Evolutionary conservation across 192 early-diverging fungal genomes (phyloP).

Genomic region (Backusella circina): DNA sequence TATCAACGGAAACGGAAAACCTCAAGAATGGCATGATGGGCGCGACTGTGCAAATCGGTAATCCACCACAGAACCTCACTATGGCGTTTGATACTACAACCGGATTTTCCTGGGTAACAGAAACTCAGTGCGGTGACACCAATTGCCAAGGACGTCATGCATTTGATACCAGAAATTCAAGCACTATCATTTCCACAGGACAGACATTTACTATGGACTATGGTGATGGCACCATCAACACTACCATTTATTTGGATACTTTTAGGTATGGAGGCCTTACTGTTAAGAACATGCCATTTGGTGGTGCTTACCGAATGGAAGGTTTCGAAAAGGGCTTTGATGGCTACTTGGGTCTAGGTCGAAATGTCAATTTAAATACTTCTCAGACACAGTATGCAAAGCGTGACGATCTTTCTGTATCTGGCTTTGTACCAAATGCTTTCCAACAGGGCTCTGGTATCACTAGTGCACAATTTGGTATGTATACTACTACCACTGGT

Average conservation of each 20-base stretch:
- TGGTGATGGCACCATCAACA: conserved; percentile 20
- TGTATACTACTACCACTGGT: conserved; percentile 15
- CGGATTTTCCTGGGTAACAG: conserved; percentile 31
- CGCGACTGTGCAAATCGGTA: conserved; percentile 80
- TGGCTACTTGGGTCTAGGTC: conserved; percentile 34
- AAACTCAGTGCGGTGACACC: conserved; percentile 17
- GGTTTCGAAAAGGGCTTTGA: conserved; percentile 31
- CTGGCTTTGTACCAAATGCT: conserved; percentile 24
- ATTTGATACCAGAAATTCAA: conserved; percentile 24
- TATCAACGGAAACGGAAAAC: conserved; percentile 13
- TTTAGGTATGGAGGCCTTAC: conserved; percentile 14
- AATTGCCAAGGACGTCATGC: conserved; percentile 30
- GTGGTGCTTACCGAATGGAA: conserved; percentile 30
- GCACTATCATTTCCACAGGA: conserved; percentile 10
- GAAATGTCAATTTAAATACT: conserved; percentile 26
- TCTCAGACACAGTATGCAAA: conserved; percentile 11
- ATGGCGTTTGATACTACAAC: conserved; percentile 84
- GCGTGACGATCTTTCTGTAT: conserved; percentile 10
- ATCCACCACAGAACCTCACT: conserved; percentile 87
- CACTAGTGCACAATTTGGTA: conserved; percentile 28
- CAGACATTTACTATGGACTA: conserved; percentile 27
- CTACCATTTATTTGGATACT: conserved; percentile 26
- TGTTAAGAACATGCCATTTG: conserved; percentile 30
- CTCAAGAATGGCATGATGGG: conserved; percentile 61
- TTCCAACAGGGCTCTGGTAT: conserved; percentile 22